phyloP scores from a whole-genome alignment of 805 yeast genomes.

The Schizosaccharomyces osmophilus region DNA sequence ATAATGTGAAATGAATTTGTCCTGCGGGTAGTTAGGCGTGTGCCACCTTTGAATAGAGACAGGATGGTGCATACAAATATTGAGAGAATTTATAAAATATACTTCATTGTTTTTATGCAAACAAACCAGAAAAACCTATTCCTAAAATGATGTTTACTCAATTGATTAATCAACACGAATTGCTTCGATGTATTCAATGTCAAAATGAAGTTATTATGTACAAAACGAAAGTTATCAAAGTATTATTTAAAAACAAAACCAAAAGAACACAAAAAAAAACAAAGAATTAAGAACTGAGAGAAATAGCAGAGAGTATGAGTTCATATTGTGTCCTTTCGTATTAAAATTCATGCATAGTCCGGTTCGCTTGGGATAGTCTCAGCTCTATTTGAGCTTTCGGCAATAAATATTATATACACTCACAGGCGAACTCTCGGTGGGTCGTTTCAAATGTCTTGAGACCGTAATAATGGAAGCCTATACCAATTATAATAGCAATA shows the following conservation, averaged over 20 bases:
- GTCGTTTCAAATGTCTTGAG: constrained; percentile 43
- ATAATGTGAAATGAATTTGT: no score
- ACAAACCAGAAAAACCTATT: background rate
- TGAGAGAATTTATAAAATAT: background rate
- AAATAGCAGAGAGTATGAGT: background rate
- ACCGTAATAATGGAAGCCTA: constrained; percentile 70
- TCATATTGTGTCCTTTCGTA: no score
- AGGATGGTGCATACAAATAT: no score
- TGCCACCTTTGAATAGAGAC: no score
- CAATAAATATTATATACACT: constrained; percentile 3
- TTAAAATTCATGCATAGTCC: no score
- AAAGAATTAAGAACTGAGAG: background rate
- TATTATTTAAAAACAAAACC: background rate
- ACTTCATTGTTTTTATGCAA: background rate
- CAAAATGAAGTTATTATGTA: background rate
- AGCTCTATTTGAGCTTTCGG: no score
- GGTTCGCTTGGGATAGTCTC: no score
- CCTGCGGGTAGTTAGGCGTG: no score
- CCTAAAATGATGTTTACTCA: background rate
- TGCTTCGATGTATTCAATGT: background rate
- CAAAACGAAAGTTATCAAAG: background rate
- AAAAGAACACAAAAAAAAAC: background rate
- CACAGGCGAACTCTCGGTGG: constrained; percentile 11
- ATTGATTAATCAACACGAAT: background rate
- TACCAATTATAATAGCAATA: constrained; percentile 65